Evolutionary conservation across 1,284 basidiomycete genomes (phyloP).

Genomic region (Agroathelia rolfsii): DNA sequence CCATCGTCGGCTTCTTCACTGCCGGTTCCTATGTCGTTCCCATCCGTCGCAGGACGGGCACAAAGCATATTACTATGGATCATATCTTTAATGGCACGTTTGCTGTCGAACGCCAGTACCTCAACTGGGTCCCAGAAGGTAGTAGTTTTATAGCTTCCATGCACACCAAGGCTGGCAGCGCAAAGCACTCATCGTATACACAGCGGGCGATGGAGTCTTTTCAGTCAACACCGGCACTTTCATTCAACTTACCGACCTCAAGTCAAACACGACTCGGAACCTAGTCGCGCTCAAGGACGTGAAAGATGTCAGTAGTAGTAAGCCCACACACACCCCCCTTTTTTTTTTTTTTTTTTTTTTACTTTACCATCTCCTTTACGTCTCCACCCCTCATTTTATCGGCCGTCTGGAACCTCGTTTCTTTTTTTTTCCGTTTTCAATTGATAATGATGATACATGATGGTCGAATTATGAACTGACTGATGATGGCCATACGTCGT

Average conservation of each 20-base stretch:
- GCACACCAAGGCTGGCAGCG: neutral
- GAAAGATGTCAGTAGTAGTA: constrained; percentile 41
- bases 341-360: neutral
- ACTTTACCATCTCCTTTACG: constrained; percentile 3
- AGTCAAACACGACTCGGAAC: constrained; percentile 58
- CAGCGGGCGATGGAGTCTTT: constrained; percentile 87
- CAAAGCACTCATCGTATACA: neutral
- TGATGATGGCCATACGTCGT: no score
- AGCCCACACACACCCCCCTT: no score
- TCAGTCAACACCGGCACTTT: constrained; percentile 49
- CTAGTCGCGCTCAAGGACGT: constrained; percentile 52
- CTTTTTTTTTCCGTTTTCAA: no score
- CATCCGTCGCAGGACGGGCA: constrained; percentile 41
- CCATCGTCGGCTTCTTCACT: constrained; percentile 61
- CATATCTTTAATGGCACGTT: constrained; percentile 90
- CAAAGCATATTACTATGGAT: constrained; percentile 71
- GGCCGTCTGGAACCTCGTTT: no score
- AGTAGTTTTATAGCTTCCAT: constrained; percentile 11
- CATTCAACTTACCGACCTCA: constrained; percentile 72
- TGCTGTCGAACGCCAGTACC: constrained; percentile 26
- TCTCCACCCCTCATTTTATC: constrained; percentile 4
- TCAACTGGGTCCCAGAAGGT: constrained; percentile 89
- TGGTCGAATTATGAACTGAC: no score
- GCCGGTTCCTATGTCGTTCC: constrained; percentile 55
- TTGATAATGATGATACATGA: no score